phyloP scores from a whole-genome alignment of 2,329 filamentous ascomycete genomes.

The Nemania serpens region DNA sequence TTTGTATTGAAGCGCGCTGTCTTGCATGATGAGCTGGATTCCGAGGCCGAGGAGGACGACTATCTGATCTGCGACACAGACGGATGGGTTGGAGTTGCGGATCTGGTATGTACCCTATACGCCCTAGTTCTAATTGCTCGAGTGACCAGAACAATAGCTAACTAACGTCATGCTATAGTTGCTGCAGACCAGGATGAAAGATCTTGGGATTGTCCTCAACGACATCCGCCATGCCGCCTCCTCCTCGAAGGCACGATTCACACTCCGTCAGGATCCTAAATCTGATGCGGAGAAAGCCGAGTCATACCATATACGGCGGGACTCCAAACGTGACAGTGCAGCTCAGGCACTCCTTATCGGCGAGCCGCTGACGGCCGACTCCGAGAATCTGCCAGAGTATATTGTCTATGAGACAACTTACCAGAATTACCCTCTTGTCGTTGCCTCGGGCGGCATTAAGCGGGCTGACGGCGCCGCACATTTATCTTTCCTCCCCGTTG shows the following conservation, averaged over 20 bases:
- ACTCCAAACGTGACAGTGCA: constrained; percentile 36
- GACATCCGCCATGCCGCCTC: constrained; percentile 45
- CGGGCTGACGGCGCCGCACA: constrained; percentile 47
- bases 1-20: constrained; percentile 49
- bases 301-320: constrained; percentile 46
- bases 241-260: constrained; percentile 46
- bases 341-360: constrained; percentile 36
- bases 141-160: not conserved
- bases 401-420: constrained; percentile 52
- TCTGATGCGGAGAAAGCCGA: constrained; percentile 34
- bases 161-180: constrained; percentile 38
- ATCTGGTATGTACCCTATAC: constrained; percentile 43
- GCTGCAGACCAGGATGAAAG: constrained; percentile 42
- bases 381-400: constrained; percentile 46
- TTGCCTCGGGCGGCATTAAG: constrained; percentile 47
- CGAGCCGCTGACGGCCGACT: constrained; percentile 40
- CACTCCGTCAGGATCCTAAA: constrained; percentile 38
- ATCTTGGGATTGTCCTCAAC: constrained; percentile 43
- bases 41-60: constrained; percentile 37
- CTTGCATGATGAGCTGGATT: constrained; percentile 43
- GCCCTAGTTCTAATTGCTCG: not conserved
- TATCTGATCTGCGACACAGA: constrained; percentile 45
- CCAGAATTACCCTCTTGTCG: constrained; percentile 49
- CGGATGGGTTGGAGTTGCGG: constrained; percentile 47
- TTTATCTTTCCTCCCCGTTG: constrained; percentile 41